These are phyloP conservation scores for Dictyostelium firmibasis DNA, from an alignment of 78 protist genomes.

Conservation along the genomic window DNA sequence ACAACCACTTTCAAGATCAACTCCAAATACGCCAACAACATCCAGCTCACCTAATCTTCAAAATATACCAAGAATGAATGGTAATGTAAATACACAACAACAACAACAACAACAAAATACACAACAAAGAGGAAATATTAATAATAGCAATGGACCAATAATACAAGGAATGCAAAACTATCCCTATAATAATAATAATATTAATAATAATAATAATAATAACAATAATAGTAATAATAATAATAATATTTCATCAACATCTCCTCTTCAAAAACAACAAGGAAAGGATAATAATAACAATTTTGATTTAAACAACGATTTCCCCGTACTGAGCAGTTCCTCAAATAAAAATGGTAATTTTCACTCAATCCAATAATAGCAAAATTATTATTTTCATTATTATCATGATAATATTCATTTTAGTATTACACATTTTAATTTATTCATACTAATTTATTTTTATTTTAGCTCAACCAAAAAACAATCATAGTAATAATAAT, in stretches of 20 bases:
- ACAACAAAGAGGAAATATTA: conserved; percentile 8
- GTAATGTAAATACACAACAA: conserved; percentile 12
- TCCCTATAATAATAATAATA: background rate
- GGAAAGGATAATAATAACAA: background rate
- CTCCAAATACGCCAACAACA: conserved; percentile 3
- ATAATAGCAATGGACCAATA: background rate
- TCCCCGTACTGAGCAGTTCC: conserved; percentile 46
- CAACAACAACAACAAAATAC: background rate
- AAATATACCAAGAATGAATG: conserved; percentile 35
- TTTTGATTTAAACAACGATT: conserved; percentile 31
- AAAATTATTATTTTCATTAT: background rate
- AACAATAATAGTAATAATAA: background rate
- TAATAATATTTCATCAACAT: background rate
- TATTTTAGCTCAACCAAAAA: background rate
- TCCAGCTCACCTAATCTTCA: conserved; percentile 11
- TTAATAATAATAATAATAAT: background rate
- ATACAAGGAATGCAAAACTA: background rate
- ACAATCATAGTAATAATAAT: background rate
- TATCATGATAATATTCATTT: too few relatives aligned
- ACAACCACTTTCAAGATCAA: conserved; percentile 12
- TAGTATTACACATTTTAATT: too few relatives aligned
- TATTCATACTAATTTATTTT: background rate
- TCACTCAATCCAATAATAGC: background rate
- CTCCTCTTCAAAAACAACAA: background rate
- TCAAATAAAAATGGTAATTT: background rate